phyloP scores from a whole-genome alignment of 2,329 filamentous ascomycete genomes.

The Teratosphaeria zuluensis region DNA sequence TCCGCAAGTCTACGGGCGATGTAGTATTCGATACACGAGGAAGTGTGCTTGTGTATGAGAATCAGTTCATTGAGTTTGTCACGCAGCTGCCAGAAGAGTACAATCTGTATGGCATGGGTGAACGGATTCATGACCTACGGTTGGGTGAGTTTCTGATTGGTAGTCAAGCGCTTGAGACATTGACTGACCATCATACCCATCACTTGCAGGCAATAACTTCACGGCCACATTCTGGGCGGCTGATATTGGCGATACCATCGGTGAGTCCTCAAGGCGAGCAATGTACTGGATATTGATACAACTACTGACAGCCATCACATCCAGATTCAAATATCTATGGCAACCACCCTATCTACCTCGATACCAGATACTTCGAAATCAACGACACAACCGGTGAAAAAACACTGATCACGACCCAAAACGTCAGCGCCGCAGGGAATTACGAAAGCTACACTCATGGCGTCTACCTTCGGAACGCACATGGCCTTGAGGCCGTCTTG shows the following conservation, averaged over 20 bases:
- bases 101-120: constrained; percentile 60
- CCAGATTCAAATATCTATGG: constrained; percentile 58
- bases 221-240: constrained; percentile 60
- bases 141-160: constrained; percentile 36
- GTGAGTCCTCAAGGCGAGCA: background rate
- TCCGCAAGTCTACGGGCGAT: constrained; percentile 51
- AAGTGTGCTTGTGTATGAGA: constrained; percentile 58
- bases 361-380: constrained; percentile 63
- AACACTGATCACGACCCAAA: constrained; percentile 44
- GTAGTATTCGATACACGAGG: constrained; percentile 58
- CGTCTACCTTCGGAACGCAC: constrained; percentile 66
- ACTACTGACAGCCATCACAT: background rate
- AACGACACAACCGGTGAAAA: constrained; percentile 35
- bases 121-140: constrained; percentile 60
- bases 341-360: constrained; percentile 67
- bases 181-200: no score
- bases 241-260: constrained; percentile 56
- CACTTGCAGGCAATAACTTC: constrained; percentile 45
- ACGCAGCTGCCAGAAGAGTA: constrained; percentile 59
- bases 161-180: no score
- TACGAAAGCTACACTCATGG: constrained; percentile 65
- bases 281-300: background rate
- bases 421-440: constrained; percentile 41
- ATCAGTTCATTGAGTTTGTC: constrained; percentile 68
- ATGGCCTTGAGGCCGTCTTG: constrained; percentile 64